phyloP scores from a whole-genome alignment of 2,329 filamentous ascomycete species.

The Sporothrix brasiliensis region DNA sequence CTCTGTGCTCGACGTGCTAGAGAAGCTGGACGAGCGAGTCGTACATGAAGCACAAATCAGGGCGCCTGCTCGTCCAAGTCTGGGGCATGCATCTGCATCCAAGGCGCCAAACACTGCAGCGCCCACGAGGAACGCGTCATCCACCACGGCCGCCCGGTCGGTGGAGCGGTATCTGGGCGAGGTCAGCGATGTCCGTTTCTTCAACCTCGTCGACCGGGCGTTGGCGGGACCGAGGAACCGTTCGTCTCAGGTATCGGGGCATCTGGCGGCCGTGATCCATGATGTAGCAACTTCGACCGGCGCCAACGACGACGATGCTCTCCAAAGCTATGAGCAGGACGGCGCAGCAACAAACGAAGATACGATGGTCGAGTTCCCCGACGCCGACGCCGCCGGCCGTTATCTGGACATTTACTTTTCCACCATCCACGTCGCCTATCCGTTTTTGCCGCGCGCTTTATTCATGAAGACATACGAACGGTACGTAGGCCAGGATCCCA shows the following conservation, averaged over 20 bases:
- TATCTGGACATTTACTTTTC: slow-evolving; percentile 40
- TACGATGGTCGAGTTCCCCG: slow-evolving; percentile 25
- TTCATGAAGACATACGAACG: slow-evolving; percentile 34
- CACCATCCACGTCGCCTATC: slow-evolving; percentile 45
- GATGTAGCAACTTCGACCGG: neutral
- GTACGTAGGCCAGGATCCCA: neutral
- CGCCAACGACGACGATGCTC: slow-evolving; percentile 25
- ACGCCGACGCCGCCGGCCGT: slow-evolving; percentile 27
- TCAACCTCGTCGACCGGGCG: slow-evolving; percentile 42
- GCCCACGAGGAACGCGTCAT: neutral
- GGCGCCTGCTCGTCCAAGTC: neutral
- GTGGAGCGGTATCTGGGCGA: slow-evolving; percentile 44
- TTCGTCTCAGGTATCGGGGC: neutral
- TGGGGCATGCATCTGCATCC: neutral
- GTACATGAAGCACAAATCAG: neutral
- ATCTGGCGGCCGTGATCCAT: neutral
- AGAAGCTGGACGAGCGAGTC: neutral
- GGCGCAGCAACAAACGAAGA: neutral
- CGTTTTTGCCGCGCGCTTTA: slow-evolving; percentile 40
- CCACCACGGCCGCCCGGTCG: neutral
- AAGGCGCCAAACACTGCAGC: neutral
- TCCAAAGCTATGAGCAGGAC: slow-evolving; percentile 38
- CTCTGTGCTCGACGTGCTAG: neutral
- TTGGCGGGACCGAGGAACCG: slow-evolving; percentile 30
- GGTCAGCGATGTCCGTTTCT: slow-evolving; percentile 46